Evolutionary conservation across 805 yeast species (phyloP).

Genomic region (Lachancea nothofagi): DNA sequence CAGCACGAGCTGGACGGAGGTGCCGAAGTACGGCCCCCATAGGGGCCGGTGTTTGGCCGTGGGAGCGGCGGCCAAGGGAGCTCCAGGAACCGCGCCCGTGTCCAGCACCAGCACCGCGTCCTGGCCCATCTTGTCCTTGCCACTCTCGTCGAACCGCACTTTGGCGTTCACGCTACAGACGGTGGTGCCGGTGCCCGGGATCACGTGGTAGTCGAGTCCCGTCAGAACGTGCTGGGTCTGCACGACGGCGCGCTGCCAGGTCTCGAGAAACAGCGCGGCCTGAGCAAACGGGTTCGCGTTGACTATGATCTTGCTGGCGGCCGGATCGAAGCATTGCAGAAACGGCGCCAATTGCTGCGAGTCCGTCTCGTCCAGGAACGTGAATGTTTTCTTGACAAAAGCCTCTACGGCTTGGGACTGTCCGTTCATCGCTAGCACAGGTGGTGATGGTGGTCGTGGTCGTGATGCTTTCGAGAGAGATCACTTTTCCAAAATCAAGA

Average conservation of each 20-base stretch:
- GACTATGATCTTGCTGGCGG: slow-evolving; percentile 26
- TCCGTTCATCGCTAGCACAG: slow-evolving; percentile 10
- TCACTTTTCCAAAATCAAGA: no score
- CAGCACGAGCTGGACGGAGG: slow-evolving; percentile 47
- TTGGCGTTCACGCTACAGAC: slow-evolving; percentile 50
- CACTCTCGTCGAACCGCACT: slow-evolving; percentile 72
- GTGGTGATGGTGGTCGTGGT: no score
- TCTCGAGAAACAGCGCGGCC: slow-evolving; percentile 26
- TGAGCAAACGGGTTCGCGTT: slow-evolving; percentile 30
- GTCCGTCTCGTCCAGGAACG: slow-evolving; percentile 32
- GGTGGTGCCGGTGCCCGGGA: slow-evolving; percentile 56
- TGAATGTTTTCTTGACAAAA: slow-evolving; percentile 32
- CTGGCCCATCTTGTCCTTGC: slow-evolving; percentile 60
- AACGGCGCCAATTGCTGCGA: slow-evolving; percentile 28
- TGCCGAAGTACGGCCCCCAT: slow-evolving; percentile 72
- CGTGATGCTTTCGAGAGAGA: no score
- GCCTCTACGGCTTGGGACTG: slow-evolving; percentile 29
- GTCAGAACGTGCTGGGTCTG: slow-evolving; percentile 56
- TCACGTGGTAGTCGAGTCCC: slow-evolving; percentile 60
- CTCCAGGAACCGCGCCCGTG: slow-evolving; percentile 8
- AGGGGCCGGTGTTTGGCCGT: slow-evolving; percentile 39
- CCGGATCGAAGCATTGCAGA: slow-evolving; percentile 24
- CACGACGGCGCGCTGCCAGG: slow-evolving; percentile 32
- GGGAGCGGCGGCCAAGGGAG: slow-evolving; percentile 1
- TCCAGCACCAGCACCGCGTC: slow-evolving; percentile 43